Percentiles rank a stretch among this genome's conserved stretches.
Conservation (phyloP, 352 stramenopile genomes). For the Globisporangium takayamanum region DNA sequence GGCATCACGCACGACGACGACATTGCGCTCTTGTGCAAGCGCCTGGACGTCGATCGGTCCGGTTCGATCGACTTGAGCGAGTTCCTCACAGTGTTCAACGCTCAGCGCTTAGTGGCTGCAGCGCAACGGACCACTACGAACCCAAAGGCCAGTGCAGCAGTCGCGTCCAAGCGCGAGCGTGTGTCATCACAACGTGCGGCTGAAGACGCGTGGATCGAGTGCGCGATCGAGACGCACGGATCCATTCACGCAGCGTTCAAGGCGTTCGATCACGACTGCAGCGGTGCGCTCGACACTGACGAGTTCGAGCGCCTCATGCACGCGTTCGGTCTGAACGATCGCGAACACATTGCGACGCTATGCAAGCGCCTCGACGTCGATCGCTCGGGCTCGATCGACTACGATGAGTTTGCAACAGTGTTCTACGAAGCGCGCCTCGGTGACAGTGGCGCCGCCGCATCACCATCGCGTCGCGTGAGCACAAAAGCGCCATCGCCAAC, state of each 20-base stretch:
- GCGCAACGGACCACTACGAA: neutral
- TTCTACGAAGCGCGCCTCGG: constrained; percentile 32
- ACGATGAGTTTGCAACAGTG: constrained; percentile 56
- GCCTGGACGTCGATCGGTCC: constrained; percentile 42
- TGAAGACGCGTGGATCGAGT: constrained; percentile 47
- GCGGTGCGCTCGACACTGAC: constrained; percentile 31
- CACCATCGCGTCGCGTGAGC: neutral
- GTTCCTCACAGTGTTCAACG: constrained; percentile 52
- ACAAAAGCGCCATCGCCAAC: neutral
- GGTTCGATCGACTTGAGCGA: constrained; percentile 42
- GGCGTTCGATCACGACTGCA: constrained; percentile 35
- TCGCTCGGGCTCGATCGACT: constrained; percentile 40
- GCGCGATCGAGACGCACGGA: constrained; percentile 23
- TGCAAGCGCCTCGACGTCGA: constrained; percentile 42
- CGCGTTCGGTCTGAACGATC: constrained; percentile 36
- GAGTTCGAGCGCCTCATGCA: constrained; percentile 45
- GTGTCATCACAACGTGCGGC: constrained; percentile 22
- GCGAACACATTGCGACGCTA: constrained; percentile 37
- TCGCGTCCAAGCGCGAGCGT: constrained; percentile 21
- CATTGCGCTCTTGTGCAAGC: constrained; percentile 36
- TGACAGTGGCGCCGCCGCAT: neutral
- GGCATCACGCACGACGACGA: constrained; percentile 44
- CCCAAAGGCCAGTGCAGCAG: neutral
- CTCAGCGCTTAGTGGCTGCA: constrained; percentile 12
- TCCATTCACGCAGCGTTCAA: constrained; percentile 34